Percentiles rank a stretch among this genome's conserved stretches.
Evolutionary conservation across 495 filamentous ascomycete genomes (phyloP).

Genomic region (Xylaria intraflava): DNA sequence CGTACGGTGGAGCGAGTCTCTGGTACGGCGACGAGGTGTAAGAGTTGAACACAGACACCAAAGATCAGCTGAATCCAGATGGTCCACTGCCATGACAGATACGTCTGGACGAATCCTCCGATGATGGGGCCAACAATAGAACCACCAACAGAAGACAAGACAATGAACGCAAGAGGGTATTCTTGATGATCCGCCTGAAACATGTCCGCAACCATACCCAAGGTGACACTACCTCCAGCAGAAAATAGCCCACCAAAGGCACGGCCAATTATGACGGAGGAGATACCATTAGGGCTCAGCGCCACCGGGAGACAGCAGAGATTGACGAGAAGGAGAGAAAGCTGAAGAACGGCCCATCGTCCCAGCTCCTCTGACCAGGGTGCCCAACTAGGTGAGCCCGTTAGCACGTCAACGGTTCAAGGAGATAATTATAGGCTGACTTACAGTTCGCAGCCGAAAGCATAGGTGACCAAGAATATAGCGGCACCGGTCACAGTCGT

Average conservation of each 20-base stretch:
- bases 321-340: conserved; percentile 65
- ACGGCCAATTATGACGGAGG: conserved; percentile 57
- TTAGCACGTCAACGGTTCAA: conserved; percentile 4
- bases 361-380: conserved; percentile 77
- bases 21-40: conserved; percentile 58
- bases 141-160: conserved; percentile 56
- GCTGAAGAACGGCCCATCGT: conserved; percentile 63
- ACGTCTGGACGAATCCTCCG: conserved; percentile 52
- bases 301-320: conserved; percentile 69
- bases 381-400: conserved; percentile 48
- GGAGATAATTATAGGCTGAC: neutral
- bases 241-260: conserved; percentile 65
- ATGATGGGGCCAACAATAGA: conserved; percentile 56
- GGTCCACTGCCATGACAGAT: conserved; percentile 63
- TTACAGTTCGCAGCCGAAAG: conserved; percentile 68
- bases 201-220: conserved; percentile 79
- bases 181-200: conserved; percentile 63
- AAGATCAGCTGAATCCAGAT: conserved; percentile 78
- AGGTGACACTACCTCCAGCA: conserved; percentile 72
- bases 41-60: conserved; percentile 55
- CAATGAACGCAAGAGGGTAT: conserved; percentile 59
- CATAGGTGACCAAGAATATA: conserved; percentile 66
- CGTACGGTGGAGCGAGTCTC: conserved; percentile 63
- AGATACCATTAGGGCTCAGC: conserved; percentile 52
- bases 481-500: conserved; percentile 61